Percentiles rank a stretch among this genome's conserved stretches.
phyloP scores from a whole-genome alignment of 495 filamentous ascomycete species.

The Penicillium lividum region DNA sequence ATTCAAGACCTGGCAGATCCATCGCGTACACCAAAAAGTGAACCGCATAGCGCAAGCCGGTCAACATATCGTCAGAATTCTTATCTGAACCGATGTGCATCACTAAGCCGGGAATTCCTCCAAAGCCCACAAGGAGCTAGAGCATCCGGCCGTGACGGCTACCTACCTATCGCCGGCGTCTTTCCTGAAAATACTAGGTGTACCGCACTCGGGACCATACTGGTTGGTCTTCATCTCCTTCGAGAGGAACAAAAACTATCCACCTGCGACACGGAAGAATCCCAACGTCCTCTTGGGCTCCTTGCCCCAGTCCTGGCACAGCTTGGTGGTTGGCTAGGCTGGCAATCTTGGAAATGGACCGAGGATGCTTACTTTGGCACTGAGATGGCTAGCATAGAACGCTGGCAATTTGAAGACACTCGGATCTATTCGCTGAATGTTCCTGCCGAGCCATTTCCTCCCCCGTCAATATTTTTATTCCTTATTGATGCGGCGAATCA shows the following conservation, averaged over 20 bases:
- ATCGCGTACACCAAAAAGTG: constrained; percentile 25
- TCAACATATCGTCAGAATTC: constrained; percentile 50
- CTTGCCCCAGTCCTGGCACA: constrained; percentile 75
- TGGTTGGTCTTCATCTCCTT: constrained; percentile 80
- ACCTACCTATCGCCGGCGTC: constrained; percentile 60
- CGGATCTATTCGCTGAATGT: constrained; percentile 47
- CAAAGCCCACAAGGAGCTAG: constrained; percentile 52
- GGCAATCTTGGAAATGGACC: constrained; percentile 65
- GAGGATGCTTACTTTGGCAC: constrained; percentile 64
- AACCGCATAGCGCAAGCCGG: constrained; percentile 25
- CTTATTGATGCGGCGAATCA: constrained; percentile 50
- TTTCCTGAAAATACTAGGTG: constrained; percentile 55
- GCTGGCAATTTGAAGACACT: constrained; percentile 62
- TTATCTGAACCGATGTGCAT: constrained; percentile 45
- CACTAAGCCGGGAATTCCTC: constrained; percentile 57
- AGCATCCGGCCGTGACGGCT: constrained; percentile 55
- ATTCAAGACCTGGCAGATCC: constrained; percentile 38
- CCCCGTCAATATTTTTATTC: constrained; percentile 70
- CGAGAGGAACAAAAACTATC: constrained; percentile 88
- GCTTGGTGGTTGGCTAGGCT: constrained; percentile 81
- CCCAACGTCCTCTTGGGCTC: constrained; percentile 50
- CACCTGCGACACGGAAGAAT: constrained; percentile 57
- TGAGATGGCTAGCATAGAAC: constrained; percentile 62
- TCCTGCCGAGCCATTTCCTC: constrained; percentile 60
- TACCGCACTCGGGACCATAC: constrained; percentile 62